These are phyloP conservation scores for Fusarium succisae DNA, from an alignment of 2,329 filamentous ascomycete species.

Conservation along the genomic window DNA sequence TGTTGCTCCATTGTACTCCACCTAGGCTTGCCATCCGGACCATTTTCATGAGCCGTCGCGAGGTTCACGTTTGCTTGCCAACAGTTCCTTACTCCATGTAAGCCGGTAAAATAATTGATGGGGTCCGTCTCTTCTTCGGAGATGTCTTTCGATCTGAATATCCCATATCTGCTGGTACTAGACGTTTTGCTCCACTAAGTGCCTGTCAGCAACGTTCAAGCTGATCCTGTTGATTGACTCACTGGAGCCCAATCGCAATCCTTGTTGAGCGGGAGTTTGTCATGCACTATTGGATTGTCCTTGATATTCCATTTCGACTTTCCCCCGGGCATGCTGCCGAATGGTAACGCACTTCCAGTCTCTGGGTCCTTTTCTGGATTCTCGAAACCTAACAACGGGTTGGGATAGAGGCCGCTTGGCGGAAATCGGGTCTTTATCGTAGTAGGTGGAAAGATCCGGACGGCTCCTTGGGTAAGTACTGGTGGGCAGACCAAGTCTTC, in stretches of 20 bases:
- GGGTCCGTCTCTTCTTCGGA: background rate
- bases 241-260: background rate
- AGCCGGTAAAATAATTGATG: fast-evolving
- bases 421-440: background rate
- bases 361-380: background rate
- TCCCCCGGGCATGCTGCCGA: background rate
- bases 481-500: background rate
- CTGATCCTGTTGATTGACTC: background rate
- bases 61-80: background rate
- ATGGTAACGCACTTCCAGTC: fast-evolving
- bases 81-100: background rate
- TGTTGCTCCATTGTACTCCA: background rate
- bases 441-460: background rate
- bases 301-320: background rate
- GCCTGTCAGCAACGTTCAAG: background rate
- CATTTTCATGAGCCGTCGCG: background rate
- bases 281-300: background rate
- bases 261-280: fast-evolving
- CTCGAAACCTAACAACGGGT: background rate
- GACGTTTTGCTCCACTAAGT: background rate
- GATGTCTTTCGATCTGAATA: background rate
- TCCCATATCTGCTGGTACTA: background rate
- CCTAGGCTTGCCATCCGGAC: background rate
- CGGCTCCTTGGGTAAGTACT: background rate
- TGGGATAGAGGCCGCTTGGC: background rate